phyloP scores from a whole-genome alignment of 805 yeast species.

The Teunomyces aglyptinius region DNA sequence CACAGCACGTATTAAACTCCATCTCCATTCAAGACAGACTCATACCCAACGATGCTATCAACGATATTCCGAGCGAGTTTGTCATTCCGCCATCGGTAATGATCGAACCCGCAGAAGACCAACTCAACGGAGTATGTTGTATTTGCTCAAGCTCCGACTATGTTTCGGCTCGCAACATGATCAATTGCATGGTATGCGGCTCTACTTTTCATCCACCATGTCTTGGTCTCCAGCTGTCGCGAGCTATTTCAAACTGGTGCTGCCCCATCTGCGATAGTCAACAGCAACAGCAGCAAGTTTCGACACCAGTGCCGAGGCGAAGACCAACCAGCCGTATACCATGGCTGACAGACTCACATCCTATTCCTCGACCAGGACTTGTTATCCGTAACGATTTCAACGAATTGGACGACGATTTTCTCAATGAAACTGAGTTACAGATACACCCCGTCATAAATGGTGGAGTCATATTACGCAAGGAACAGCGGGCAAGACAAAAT shows the following conservation, averaged over 20 bases:
- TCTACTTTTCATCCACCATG: constrained; percentile 42
- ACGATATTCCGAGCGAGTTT: constrained; percentile 36
- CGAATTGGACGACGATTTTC: constrained; percentile 31
- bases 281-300: constrained; percentile 24
- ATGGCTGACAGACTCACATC: not conserved
- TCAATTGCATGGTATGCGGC: constrained; percentile 34
- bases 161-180: constrained; percentile 18
- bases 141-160: constrained; percentile 38
- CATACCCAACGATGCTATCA: constrained; percentile 33
- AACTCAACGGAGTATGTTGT: constrained; percentile 25
- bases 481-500: constrained; percentile 25
- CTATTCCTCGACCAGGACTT: constrained; percentile 11
- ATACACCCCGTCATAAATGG: constrained; percentile 31
- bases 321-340: not conserved
- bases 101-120: not conserved
- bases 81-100: constrained; percentile 19
- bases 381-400: constrained; percentile 28
- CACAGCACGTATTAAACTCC: not conserved
- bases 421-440: constrained; percentile 1
- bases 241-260: constrained; percentile 30
- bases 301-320: not conserved
- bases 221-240: constrained; percentile 26
- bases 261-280: constrained; percentile 52
- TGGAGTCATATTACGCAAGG: constrained; percentile 36
- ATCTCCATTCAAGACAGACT: constrained; percentile 30